Percentiles rank a stretch among this genome's conserved stretches.
These are phyloP conservation scores for Herpetomonas muscarum DNA, from an alignment of 208 protist genomes.

Conservation along the genomic window DNA sequence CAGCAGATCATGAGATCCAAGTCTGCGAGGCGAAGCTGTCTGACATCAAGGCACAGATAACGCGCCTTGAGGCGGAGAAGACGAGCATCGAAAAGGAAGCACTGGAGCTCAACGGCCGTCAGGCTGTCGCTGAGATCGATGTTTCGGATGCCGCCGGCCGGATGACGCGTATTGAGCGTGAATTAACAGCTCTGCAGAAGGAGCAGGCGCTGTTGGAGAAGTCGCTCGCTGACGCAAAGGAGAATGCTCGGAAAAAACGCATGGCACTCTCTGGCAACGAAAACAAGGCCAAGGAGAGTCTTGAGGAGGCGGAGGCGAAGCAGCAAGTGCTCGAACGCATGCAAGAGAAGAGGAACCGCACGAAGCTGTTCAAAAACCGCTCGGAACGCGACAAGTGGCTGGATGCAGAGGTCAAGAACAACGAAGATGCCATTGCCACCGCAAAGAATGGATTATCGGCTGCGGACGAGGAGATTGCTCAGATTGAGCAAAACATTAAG, in stretches of 20 bases:
- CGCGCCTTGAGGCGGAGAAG: constrained; percentile 50
- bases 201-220: constrained; percentile 51
- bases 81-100: constrained; percentile 56
- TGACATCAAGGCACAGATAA: constrained; percentile 34
- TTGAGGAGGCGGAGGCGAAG: constrained; percentile 30
- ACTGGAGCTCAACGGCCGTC: constrained; percentile 38
- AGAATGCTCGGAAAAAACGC: constrained; percentile 34
- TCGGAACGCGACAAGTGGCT: constrained; percentile 90
- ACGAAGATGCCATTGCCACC: constrained; percentile 45
- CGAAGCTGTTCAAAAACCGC: constrained; percentile 88
- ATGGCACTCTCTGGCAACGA: constrained; percentile 26
- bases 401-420: constrained; percentile 68
- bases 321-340: constrained; percentile 68
- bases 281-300: constrained; percentile 25
- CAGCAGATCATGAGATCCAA: constrained; percentile 40
- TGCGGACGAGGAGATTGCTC: constrained; percentile 33
- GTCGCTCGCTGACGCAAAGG: constrained; percentile 21
- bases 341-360: constrained; percentile 84
- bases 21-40: constrained; percentile 28
- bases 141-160: constrained; percentile 40
- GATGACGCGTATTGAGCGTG: constrained; percentile 34
- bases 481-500: constrained; percentile 2
- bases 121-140: constrained; percentile 67
- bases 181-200: constrained; percentile 44
- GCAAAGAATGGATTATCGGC: constrained; percentile 36